Percentiles rank a stretch among this genome's conserved stretches.
Conservation (phyloP, 176 grass and related monocot genomes). For the Urochloa ruziziensis region DNA sequence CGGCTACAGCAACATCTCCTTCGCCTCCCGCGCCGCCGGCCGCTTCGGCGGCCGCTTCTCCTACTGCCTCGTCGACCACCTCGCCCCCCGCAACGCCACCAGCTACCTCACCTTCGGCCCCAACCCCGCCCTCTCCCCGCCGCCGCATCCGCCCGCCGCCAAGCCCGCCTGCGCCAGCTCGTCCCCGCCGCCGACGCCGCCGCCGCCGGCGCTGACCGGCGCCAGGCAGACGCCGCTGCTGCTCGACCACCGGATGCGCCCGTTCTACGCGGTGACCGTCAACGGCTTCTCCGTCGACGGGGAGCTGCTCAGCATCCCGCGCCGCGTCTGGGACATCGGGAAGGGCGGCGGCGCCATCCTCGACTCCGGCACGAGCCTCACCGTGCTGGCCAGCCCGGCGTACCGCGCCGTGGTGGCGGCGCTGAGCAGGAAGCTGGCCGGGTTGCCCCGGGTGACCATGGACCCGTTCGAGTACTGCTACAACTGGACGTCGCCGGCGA, state of each 20-base stretch:
- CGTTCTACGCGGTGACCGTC: conserved; percentile 72
- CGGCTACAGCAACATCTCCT: conserved; percentile 84
- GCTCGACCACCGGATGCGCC: conserved; percentile 58
- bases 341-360: conserved; percentile 75
- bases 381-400: conserved; percentile 59
- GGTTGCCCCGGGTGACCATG: conserved; percentile 46
- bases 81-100: conserved; percentile 74
- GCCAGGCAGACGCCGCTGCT: conserved; percentile 56
- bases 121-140: conserved; percentile 29
- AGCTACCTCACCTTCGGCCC: conserved; percentile 83
- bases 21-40: conserved; percentile 63
- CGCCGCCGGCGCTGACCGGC: not conserved
- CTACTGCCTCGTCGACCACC: conserved; percentile 99
- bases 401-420: conserved; percentile 64
- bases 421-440: conserved; percentile 44
- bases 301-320: conserved; percentile 60
- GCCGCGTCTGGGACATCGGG: conserved; percentile 68
- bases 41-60: conserved; percentile 87
- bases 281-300: conserved; percentile 61
- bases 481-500: conserved; percentile 75
- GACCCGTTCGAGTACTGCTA: conserved; percentile 97
- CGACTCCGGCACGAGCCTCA: conserved; percentile 88
- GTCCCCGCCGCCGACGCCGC: not conserved
- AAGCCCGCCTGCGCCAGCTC: not conserved
- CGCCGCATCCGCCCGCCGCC: not conserved